Percentiles rank a stretch among this genome's conserved stretches.
phyloP scores from a whole-genome alignment of 352 stramenopile species.

The Globisporangium megalacanthum region DNA sequence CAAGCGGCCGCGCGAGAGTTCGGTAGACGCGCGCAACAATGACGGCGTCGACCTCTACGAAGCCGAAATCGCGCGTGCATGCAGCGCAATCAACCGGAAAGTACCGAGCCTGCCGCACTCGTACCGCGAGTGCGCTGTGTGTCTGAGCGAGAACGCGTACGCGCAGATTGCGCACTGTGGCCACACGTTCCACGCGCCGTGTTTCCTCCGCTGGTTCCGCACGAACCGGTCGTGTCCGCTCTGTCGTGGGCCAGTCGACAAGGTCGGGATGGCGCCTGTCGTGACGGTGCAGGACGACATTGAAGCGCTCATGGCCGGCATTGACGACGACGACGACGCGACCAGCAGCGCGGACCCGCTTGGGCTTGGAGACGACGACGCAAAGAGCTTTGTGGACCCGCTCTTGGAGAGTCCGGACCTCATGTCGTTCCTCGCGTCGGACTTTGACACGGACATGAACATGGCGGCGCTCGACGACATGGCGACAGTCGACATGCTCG shows the following conservation, averaged over 20 bases:
- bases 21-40: slow-evolving; percentile 1
- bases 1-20: slow-evolving; percentile 15
- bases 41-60: slow-evolving; percentile 55
- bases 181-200: slow-evolving; percentile 76
- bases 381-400: slow-evolving; percentile 25
- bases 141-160: slow-evolving; percentile 63
- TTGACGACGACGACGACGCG: slow-evolving; percentile 25
- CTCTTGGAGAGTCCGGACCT: slow-evolving; percentile 35
- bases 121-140: slow-evolving; percentile 68
- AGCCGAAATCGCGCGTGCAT: slow-evolving; percentile 57
- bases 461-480: slow-evolving; percentile 57
- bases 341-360: slow-evolving; percentile 15
- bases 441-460: slow-evolving; percentile 66
- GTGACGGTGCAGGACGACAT: slow-evolving; percentile 55
- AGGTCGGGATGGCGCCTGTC: slow-evolving; percentile 44
- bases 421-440: slow-evolving; percentile 45
- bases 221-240: slow-evolving; percentile 68
- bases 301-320: slow-evolving; percentile 73
- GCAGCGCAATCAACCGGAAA: slow-evolving; percentile 46
- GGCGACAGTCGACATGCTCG: neutral
- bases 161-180: slow-evolving; percentile 62
- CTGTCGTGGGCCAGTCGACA: slow-evolving; percentile 57
- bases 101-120: slow-evolving; percentile 38
- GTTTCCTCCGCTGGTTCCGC: slow-evolving; percentile 78
- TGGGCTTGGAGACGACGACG: slow-evolving; percentile 9